Percentiles rank a stretch among this genome's conserved stretches.
Evolutionary conservation across 345 rosid genomes (phyloP).

Genomic region (Cardamine resedifolia): DNA sequence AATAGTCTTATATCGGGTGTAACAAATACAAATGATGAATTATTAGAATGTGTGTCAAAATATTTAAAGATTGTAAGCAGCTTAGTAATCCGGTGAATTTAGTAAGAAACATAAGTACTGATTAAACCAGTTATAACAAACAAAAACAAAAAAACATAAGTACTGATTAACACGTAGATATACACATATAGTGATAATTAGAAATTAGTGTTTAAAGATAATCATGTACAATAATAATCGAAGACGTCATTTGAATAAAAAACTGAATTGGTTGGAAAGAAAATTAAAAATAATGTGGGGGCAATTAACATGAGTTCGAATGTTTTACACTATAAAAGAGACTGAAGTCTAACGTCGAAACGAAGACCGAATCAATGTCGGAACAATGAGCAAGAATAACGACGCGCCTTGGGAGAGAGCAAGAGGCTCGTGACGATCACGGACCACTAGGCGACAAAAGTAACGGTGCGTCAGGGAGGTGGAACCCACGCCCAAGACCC

Average conservation of each 20-base stretch:
- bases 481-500: slow-evolving; percentile 26
- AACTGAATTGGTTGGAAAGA: neutral
- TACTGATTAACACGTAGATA: neutral
- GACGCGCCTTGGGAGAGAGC: slow-evolving; percentile 38
- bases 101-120: neutral
- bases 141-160: too few species aligned
- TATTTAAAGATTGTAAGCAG: neutral
- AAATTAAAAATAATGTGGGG: neutral
- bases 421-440: slow-evolving; percentile 38
- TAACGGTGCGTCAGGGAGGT: slow-evolving; percentile 30
- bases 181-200: too few species aligned
- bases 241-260: neutral
- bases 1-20: neutral
- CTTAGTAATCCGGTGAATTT: neutral
- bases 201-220: neutral
- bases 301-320: neutral
- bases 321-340: slow-evolving; percentile 4
- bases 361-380: slow-evolving; percentile 42
- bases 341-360: slow-evolving; percentile 11
- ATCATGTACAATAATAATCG: neutral
- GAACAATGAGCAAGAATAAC: slow-evolving; percentile 17
- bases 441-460: slow-evolving; percentile 42
- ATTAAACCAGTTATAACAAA: too few species aligned
- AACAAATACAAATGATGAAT: neutral
- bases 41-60: neutral